A percentile compares a stretch with the other conserved stretches of the same genome.
Evolutionary conservation across 441 rosid genomes (phyloP).

Genomic region (Corymbia citriodora): DNA sequence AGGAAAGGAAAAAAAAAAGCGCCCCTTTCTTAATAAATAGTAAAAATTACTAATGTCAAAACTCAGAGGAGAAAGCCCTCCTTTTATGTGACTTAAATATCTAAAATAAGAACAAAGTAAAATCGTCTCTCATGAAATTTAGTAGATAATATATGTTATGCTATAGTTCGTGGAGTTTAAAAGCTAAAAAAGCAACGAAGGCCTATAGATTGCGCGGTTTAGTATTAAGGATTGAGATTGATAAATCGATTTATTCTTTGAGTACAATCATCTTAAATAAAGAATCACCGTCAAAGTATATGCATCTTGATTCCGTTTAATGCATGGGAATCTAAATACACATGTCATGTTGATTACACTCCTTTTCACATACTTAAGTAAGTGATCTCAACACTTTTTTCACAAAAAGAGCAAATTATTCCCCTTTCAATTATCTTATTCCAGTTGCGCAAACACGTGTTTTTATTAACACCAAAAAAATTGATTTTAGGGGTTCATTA

Average conservation of each 20-base stretch:
- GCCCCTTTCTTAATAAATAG: background rate
- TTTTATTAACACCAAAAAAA: background rate
- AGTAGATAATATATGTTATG: accelerated
- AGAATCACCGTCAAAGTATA: background rate
- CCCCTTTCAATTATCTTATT: background rate
- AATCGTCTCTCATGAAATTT: background rate
- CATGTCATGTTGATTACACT: accelerated
- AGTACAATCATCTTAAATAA: background rate
- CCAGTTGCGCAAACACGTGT: accelerated
- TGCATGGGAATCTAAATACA: background rate
- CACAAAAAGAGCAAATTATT: background rate
- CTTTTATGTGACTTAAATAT: background rate
- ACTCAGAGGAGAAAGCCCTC: background rate
- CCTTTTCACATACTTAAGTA: background rate
- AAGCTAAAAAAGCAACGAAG: accelerated
- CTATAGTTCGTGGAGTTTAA: background rate
- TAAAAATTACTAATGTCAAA: background rate
- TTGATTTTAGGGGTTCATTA: accelerated
- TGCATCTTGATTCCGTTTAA: accelerated
- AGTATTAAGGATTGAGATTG: accelerated
- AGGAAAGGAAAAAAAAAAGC: background rate
- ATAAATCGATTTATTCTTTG: background rate
- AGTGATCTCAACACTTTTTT: background rate
- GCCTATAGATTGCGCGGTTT: background rate
- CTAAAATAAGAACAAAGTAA: background rate